Evolutionary conservation across 2,329 filamentous ascomycete genomes (phyloP).

Genomic region (Aspergillus thermomutatus): DNA sequence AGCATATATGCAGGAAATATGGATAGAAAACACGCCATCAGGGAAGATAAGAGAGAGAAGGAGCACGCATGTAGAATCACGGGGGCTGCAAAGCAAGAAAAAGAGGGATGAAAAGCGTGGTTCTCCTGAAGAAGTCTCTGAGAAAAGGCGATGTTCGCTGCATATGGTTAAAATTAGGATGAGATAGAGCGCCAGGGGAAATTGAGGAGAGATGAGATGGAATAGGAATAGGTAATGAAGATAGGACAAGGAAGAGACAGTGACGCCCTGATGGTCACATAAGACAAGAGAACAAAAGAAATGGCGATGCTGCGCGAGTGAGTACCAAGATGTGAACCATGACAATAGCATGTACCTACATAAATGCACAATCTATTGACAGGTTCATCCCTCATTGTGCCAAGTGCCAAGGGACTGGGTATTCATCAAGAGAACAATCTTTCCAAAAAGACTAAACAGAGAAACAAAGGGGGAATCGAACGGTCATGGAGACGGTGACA

Average conservation of each 20-base stretch:
- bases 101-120: constrained; percentile 1
- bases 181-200: not conserved
- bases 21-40: constrained; percentile 1
- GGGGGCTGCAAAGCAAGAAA: not conserved
- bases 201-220: not conserved
- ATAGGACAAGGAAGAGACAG: not conserved
- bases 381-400: constrained; percentile 25
- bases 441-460: constrained; percentile 24
- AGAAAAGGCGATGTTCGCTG: not conserved
- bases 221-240: not conserved
- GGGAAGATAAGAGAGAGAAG: not conserved
- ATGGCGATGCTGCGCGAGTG: constrained; percentile 1
- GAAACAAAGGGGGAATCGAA: constrained; percentile 41
- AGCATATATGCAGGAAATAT: not conserved
- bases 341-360: constrained; percentile 21
- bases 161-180: not conserved
- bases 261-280: not conserved
- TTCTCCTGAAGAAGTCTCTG: not conserved
- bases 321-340: constrained; percentile 9
- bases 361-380: constrained; percentile 27
- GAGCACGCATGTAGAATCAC: not conserved
- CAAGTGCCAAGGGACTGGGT: constrained; percentile 20
- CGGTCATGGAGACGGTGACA: constrained; percentile 38
- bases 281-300: constrained; percentile 4
- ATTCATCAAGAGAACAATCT: constrained; percentile 26